Percentiles rank a stretch among this genome's conserved stretches.
Conservation (phyloP, 2,329 filamentous ascomycete species). For the Blastomyces gilchristii region DNA sequence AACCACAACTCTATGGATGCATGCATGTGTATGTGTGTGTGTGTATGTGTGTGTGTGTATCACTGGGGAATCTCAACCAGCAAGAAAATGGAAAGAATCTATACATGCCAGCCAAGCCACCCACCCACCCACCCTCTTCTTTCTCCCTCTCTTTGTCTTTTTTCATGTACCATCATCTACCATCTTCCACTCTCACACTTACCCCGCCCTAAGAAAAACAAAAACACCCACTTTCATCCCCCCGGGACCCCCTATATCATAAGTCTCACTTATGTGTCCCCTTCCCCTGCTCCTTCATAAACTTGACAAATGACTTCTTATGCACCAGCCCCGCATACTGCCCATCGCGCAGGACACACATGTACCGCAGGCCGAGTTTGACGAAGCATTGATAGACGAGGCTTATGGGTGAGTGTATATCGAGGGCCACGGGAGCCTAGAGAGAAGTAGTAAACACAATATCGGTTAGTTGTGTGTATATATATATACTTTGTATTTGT, state of each 20-base stretch:
- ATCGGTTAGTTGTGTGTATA: neutral
- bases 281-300: conserved; percentile 56
- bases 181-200: neutral
- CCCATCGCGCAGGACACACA: conserved; percentile 78
- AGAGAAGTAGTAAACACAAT: neutral
- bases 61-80: neutral
- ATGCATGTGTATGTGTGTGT: too few species aligned
- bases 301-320: conserved; percentile 95
- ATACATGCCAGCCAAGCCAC: neutral
- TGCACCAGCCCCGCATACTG: conserved; percentile 86
- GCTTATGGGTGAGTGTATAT: conserved; percentile 84
- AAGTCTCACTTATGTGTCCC: neutral
- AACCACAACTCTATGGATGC: too few species aligned
- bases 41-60: neutral
- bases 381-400: conserved; percentile 94
- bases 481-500: neutral
- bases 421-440: conserved; percentile 72
- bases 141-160: neutral
- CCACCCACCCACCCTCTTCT: neutral
- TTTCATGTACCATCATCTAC: neutral
- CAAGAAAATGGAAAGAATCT: neutral
- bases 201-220: neutral
- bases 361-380: conserved; percentile 83
- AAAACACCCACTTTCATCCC: neutral
- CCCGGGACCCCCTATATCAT: neutral